Conservation (phyloP, 441 rosid genomes). For the Dalechampia spathulata region DNA sequence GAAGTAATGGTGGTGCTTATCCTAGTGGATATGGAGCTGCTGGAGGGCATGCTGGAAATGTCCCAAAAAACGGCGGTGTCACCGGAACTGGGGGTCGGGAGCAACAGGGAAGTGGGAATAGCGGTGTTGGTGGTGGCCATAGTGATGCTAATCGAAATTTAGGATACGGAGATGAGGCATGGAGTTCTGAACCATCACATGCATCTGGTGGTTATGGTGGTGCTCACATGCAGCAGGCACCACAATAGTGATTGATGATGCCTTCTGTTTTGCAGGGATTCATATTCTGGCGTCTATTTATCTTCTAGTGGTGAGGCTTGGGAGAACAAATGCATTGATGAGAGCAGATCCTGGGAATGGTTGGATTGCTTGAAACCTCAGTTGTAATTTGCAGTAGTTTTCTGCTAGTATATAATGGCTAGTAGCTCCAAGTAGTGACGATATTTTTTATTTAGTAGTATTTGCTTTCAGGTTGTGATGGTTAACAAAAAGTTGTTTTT, state of each 20-base stretch:
- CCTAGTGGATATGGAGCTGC: constrained; percentile 56
- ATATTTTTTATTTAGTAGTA: constrained; percentile 10
- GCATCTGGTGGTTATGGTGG: constrained; percentile 49
- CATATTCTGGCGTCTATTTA: constrained; percentile 7
- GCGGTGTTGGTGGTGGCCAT: constrained; percentile 24
- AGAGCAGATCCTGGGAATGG: constrained; percentile 23
- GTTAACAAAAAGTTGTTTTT: constrained; percentile 16
- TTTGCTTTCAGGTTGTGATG: constrained; percentile 19
- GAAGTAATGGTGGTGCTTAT: constrained; percentile 46
- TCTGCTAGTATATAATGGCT: constrained; percentile 31
- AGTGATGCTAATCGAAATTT: constrained; percentile 45
- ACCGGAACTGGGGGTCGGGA: constrained; percentile 36
- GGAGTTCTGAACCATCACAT: constrained; percentile 56
- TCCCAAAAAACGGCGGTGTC: constrained; percentile 30
- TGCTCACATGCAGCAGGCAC: constrained; percentile 51
- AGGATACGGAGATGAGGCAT: constrained; percentile 38
- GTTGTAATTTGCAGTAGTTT: constrained; percentile 24
- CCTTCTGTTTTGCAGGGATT: constrained; percentile 12
- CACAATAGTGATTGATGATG: constrained; percentile 45
- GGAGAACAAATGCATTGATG: background rate
- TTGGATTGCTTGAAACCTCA: constrained; percentile 32
- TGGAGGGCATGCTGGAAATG: constrained; percentile 50
- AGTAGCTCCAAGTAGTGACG: constrained; percentile 25
- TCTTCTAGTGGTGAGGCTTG: constrained; percentile 1
- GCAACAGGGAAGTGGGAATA: constrained; percentile 30